These are phyloP conservation scores for Candida frijolesensis DNA, from an alignment of 1,139 yeast genomes.

Conservation along the genomic window DNA sequence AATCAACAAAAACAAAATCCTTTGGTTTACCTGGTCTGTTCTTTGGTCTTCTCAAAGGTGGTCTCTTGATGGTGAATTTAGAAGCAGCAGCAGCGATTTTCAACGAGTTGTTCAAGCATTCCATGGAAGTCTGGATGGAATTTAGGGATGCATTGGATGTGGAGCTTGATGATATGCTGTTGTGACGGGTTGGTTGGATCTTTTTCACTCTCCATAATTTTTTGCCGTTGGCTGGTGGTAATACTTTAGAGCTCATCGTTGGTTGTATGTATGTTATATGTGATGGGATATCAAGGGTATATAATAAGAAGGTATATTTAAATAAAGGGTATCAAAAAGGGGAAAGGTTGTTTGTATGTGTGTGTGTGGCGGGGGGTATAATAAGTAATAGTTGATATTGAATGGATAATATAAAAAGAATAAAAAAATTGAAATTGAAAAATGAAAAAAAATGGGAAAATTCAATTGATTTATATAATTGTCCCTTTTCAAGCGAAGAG, in stretches of 20 bases:
- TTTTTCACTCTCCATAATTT: constrained; percentile 52
- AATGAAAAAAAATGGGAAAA: background rate
- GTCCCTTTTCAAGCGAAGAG: background rate
- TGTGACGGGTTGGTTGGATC: constrained; percentile 20
- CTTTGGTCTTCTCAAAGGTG: constrained; percentile 53
- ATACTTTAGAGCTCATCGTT: constrained; percentile 10
- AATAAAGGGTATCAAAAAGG: constrained; percentile 2
- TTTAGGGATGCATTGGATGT: constrained; percentile 2
- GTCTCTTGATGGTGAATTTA: constrained; percentile 40
- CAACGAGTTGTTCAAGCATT: constrained; percentile 49
- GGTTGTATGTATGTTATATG: background rate
- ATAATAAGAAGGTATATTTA: background rate
- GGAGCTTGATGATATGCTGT: constrained; percentile 14
- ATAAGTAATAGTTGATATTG: background rate
- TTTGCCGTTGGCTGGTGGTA: constrained; percentile 52
- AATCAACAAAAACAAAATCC: constrained; percentile 57
- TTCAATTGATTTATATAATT: constrained; percentile 4
- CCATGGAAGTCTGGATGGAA: constrained; percentile 24
- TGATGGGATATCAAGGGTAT: constrained; percentile 1
- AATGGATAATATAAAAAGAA: background rate
- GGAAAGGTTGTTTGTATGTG: background rate
- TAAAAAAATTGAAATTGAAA: background rate
- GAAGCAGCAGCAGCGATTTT: constrained; percentile 38
- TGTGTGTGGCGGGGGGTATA: constrained; percentile 1
- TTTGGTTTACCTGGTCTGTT: constrained; percentile 54